Evolutionary conservation across 306 rosid genomes (phyloP).

Genomic region (Gleditsia sinensis): DNA sequence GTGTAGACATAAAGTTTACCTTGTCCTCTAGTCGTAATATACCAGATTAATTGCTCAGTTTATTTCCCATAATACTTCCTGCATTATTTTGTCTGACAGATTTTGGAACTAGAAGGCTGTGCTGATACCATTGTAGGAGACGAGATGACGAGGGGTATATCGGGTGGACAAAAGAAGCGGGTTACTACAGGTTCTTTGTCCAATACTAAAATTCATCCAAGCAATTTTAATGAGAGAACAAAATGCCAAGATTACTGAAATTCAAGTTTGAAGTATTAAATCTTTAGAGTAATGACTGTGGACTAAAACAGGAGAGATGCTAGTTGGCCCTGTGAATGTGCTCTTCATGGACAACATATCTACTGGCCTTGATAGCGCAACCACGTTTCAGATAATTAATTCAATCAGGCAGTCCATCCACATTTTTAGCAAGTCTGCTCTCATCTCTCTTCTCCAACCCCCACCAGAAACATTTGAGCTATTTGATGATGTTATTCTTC

Average conservation of each 20-base stretch:
- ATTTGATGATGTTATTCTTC: slow-evolving; percentile 34
- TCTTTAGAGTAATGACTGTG: background rate
- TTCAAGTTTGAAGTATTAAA: background rate
- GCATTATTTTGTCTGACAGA: slow-evolving; percentile 8
- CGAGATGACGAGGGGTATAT: slow-evolving; percentile 29
- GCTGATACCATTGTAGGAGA: slow-evolving; percentile 40
- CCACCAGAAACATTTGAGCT: slow-evolving; percentile 32
- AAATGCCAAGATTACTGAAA: background rate
- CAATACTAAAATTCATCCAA: background rate
- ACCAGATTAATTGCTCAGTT: background rate
- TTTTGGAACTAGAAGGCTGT: slow-evolving; percentile 39
- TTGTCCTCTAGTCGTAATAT: background rate
- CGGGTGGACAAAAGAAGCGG: slow-evolving; percentile 36
- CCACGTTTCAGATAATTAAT: slow-evolving; percentile 24
- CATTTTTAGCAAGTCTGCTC: slow-evolving; percentile 27
- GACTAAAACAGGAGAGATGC: slow-evolving; percentile 32
- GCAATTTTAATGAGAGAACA: background rate
- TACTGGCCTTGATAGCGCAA: slow-evolving; percentile 27
- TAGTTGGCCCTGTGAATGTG: slow-evolving; percentile 37
- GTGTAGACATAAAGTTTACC: slow-evolving; percentile 1
- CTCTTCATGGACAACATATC: slow-evolving; percentile 35
- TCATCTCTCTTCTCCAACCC: slow-evolving; percentile 35
- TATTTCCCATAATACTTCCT: background rate
- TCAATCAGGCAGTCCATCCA: slow-evolving; percentile 33
- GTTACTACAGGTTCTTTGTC: slow-evolving; percentile 27